Conservation (phyloP, 2,329 filamentous ascomycete species). For the Colletotrichum coccodes region DNA sequence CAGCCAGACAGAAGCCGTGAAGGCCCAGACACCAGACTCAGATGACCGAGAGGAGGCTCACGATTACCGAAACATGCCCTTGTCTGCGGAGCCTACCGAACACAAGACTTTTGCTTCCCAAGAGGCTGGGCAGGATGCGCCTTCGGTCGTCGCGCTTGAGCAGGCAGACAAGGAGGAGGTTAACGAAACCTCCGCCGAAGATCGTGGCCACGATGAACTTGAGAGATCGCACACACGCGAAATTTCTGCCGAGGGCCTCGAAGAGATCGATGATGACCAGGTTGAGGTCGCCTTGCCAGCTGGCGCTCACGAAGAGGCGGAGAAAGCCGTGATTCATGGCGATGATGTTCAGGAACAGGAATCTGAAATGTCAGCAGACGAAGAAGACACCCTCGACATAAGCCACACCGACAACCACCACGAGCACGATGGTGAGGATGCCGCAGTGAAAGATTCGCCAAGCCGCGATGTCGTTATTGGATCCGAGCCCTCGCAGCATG, state of each 20-base stretch:
- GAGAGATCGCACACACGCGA: background rate
- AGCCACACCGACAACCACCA: background rate
- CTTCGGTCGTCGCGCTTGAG: too few relatives aligned
- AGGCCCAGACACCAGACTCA: too few relatives aligned
- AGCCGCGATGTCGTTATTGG: background rate
- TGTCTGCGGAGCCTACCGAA: background rate
- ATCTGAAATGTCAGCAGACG: background rate
- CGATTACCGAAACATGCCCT: background rate
- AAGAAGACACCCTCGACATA: background rate
- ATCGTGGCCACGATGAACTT: background rate
- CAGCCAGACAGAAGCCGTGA: background rate
- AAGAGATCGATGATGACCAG: background rate
- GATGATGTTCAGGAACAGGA: background rate
- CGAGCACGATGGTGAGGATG: background rate
- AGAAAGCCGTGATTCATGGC: too few relatives aligned
- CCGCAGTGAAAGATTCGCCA: background rate
- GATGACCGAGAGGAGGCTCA: background rate
- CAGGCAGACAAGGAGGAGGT: background rate
- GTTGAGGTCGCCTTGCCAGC: background rate
- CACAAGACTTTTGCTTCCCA: background rate
- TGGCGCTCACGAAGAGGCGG: background rate
- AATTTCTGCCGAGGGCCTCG: background rate
- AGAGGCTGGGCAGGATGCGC: background rate
- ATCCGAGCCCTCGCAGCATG: background rate
- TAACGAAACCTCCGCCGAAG: background rate